Percentiles rank a stretch among this genome's conserved stretches.
Evolutionary conservation across 225 moss, liverwort and hornwort genomes (phyloP).

Genomic region (Takakia lepidozioides): DNA sequence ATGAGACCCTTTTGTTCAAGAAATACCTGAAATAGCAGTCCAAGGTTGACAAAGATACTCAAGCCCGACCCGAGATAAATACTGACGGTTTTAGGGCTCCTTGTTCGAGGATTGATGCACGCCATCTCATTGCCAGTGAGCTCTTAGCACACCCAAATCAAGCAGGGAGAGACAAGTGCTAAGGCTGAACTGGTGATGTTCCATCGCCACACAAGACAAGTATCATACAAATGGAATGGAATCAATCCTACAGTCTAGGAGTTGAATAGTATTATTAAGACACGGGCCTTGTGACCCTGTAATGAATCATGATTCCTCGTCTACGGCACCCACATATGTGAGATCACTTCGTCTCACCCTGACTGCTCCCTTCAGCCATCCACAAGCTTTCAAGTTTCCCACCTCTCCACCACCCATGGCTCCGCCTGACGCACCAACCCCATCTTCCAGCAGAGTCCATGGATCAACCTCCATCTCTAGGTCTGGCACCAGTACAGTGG

Average conservation of each 20-base stretch:
- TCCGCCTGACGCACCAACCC: conserved; percentile 62
- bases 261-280: conserved; percentile 35
- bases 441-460: conserved; percentile 92
- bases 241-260: conserved; percentile 17
- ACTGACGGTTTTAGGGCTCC: conserved; percentile 24
- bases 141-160: conserved; percentile 3
- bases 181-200: conserved; percentile 18
- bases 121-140: conserved; percentile 31
- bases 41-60: conserved; percentile 10
- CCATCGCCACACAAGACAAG: conserved; percentile 29
- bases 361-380: conserved; percentile 86
- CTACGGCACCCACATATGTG: conserved; percentile 80
- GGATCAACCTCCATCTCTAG: conserved; percentile 79
- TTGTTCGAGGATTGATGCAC: conserved; percentile 35
- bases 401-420: conserved; percentile 66
- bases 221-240: conserved; percentile 57
- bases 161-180: conserved; percentile 12
- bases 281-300: conserved; percentile 44
- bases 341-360: conserved; percentile 78
- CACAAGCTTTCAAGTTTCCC: conserved; percentile 79
- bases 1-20: too few relatives aligned
- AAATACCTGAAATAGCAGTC: conserved; percentile 27
- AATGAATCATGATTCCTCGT: conserved; percentile 76
- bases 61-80: conserved; percentile 26
- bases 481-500: conserved; percentile 25